Evolutionary conservation across 1,284 basidiomycete species (phyloP), one percentile per base, ranked within the genome.

Genomic region (Irpex rosettiformis): DNA sequence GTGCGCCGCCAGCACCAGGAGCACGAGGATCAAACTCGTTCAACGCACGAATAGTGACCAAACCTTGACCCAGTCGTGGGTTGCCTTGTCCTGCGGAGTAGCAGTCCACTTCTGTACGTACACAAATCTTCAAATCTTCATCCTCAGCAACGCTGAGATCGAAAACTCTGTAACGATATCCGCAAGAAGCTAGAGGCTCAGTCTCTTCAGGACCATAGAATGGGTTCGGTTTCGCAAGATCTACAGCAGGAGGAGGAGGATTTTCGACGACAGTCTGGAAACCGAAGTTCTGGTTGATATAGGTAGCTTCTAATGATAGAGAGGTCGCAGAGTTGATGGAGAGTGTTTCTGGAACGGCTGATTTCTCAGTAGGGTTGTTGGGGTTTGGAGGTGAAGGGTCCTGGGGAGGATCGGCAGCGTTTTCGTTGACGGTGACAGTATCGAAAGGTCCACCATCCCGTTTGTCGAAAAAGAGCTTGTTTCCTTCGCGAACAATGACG

Each of bases 211-310:
- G 82, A 1, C 93, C 93, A 74, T 98, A 96, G 83, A 99, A 98
- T 27, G 93, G 97, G 76, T 98, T 98, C 1, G 94, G 87, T 64
- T 93, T 83, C 24, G 85, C 81, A 67, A 96, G 85, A 60, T 93
- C 85, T 52, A 90, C 79, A 11, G 86, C 73, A 11, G 81, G 77
- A 6, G 87, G 84, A 3, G 86, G 81, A 4, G 79, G 67, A 45
- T 74, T 82, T 72, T 96, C 93, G 63, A 86, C 83, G 58, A 97
- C 96, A 52, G 94, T 89, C 76, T 99, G 97, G 81, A 96, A 97
- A 28, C 91, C 89, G 71, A 98, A 99, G 79, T 98, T 98, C 74
- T 98, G 94, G 79, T 98, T 98, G 81, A 99, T 94, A 75, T 97
- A 99, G 30, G 96, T 98, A 10, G 97, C 97, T 75, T 99, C 97